Conservation (phyloP, 192 early-diverging fungal species). For the Cetraspora pellucida region DNA sequence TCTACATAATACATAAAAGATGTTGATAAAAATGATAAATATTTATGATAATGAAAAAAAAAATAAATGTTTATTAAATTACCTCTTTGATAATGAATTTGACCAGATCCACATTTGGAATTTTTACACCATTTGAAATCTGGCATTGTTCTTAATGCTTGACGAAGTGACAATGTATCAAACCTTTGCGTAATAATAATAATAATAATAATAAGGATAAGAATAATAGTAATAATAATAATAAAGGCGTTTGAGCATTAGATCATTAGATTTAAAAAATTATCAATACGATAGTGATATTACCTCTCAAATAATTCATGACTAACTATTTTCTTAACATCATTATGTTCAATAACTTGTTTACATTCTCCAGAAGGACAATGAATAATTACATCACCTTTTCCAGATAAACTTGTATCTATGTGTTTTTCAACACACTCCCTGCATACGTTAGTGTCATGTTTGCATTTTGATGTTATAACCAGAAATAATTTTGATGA, state of each 20-base stretch:
- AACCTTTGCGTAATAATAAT: neutral
- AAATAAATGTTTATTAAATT: neutral
- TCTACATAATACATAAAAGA: neutral
- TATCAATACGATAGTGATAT: neutral
- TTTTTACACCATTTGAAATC: conserved; percentile 35
- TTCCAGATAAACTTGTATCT: neutral
- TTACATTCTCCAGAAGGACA: conserved; percentile 2
- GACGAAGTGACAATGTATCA: neutral
- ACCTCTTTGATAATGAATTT: conserved; percentile 29
- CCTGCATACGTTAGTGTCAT: neutral
- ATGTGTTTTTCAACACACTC: conserved; percentile 10
- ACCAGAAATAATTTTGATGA: neutral
- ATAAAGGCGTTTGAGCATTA: no score
- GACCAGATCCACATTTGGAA: conserved; percentile 13
- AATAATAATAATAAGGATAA: no score
- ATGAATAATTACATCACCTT: neutral
- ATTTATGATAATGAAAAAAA: no score
- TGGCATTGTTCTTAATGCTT: neutral
- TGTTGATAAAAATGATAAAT: neutral
- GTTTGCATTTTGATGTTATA: neutral
- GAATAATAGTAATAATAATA: no score
- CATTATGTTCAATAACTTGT: neutral
- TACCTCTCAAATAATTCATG: conserved; percentile 11
- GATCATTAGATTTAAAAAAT: no score
- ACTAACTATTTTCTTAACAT: neutral